phyloP scores from a whole-genome alignment of 805 yeast genomes.

The Nematodospora valgi region DNA sequence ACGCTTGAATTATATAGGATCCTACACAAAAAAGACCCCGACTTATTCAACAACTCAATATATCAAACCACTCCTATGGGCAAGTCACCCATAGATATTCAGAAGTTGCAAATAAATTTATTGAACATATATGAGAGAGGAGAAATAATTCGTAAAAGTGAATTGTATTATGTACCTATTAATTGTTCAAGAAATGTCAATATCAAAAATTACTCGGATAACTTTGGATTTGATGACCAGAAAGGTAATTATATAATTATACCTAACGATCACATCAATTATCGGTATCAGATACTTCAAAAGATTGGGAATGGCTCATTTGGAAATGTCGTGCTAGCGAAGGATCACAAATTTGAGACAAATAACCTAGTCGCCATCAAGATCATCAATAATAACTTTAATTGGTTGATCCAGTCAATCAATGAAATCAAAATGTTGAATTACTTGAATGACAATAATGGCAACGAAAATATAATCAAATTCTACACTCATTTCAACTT shows the following conservation, averaged over 20 bases:
- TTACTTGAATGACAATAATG: conserved; percentile 29
- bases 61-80: conserved; percentile 1
- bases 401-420: conserved; percentile 74
- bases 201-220: conserved; percentile 37
- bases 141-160: conserved; percentile 49
- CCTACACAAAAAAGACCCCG: conserved; percentile 24
- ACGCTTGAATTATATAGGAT: conserved; percentile 18
- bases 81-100: conserved; percentile 3
- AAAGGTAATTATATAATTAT: conserved; percentile 57
- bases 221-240: conserved; percentile 72
- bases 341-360: conserved; percentile 52
- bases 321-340: conserved; percentile 70
- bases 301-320: conserved; percentile 77
- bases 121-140: conserved; percentile 58
- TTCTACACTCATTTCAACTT: conserved; percentile 72
- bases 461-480: conserved; percentile 36
- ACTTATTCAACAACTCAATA: conserved; percentile 18
- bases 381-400: conserved; percentile 67
- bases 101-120: conserved; percentile 7
- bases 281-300: conserved; percentile 60
- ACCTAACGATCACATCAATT: conserved; percentile 70
- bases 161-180: conserved; percentile 51
- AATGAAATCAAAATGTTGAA: conserved; percentile 70
- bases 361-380: conserved; percentile 66
- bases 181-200: conserved; percentile 22